phyloP scores from a whole-genome alignment of 2,329 filamentous ascomycete species.

The Ceratocystiopsis sp. region DNA sequence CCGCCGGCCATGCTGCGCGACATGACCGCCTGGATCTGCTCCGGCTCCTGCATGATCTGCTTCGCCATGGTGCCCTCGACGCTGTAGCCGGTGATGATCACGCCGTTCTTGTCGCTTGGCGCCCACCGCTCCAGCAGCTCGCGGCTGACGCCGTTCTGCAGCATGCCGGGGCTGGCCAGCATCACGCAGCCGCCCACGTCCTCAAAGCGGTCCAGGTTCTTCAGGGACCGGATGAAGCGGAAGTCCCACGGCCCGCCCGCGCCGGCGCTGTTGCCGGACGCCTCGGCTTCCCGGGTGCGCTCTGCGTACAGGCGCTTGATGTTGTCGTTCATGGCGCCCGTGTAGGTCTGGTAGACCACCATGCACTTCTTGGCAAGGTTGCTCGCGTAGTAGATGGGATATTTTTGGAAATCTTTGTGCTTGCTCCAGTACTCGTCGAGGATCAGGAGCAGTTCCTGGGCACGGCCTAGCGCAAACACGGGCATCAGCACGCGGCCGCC shows the following conservation, averaged over 20 bases:
- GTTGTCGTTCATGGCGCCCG: slow-evolving; percentile 97
- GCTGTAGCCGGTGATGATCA: slow-evolving; percentile 95
- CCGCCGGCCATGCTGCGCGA: slow-evolving; percentile 45
- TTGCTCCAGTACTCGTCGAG: slow-evolving; percentile 94
- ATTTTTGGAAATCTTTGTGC: slow-evolving; percentile 73
- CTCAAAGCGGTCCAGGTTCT: slow-evolving; percentile 88
- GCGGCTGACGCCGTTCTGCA: slow-evolving; percentile 88
- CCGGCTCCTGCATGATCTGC: slow-evolving; percentile 84
- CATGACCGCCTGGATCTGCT: slow-evolving; percentile 90
- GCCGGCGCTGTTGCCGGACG: slow-evolving; percentile 52
- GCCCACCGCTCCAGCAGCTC: slow-evolving; percentile 92
- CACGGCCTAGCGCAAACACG: slow-evolving; percentile 84
- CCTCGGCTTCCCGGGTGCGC: slow-evolving; percentile 79
- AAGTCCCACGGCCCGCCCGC: slow-evolving; percentile 94
- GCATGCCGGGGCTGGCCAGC: slow-evolving; percentile 94
- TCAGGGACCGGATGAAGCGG: slow-evolving; percentile 78
- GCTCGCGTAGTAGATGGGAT: slow-evolving; percentile 93
- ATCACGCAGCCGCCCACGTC: slow-evolving; percentile 93
- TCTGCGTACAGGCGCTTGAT: slow-evolving; percentile 92
- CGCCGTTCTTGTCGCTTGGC: slow-evolving; percentile 90
- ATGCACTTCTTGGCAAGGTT: slow-evolving; percentile 93
- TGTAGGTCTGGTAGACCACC: slow-evolving; percentile 96
- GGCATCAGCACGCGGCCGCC: slow-evolving; percentile 88
- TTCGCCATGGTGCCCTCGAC: slow-evolving; percentile 98
- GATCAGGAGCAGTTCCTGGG: slow-evolving; percentile 86